A percentile compares a stretch with the other conserved stretches of the same genome.
Conservation (phyloP, 306 rosid species). For the Amphicarpaea edgeworthii region DNA sequence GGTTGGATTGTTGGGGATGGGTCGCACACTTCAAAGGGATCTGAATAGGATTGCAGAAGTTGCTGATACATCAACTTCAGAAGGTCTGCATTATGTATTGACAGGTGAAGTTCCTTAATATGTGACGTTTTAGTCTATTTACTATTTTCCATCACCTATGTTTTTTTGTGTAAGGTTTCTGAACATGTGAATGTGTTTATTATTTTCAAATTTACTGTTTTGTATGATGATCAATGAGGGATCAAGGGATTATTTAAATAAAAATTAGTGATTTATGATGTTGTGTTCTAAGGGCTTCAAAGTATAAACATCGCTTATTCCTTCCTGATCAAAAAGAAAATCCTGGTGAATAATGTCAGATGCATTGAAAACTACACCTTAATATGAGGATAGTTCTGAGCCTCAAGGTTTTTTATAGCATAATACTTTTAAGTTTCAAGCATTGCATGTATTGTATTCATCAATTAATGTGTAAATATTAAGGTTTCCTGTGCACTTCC, state of each 20-base stretch:
- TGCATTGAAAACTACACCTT: slow-evolving; percentile 3
- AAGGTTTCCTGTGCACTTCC: neutral
- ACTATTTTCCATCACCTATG: slow-evolving; percentile 24
- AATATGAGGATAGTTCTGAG: neutral
- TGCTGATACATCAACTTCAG: slow-evolving; percentile 88
- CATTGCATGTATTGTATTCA: neutral
- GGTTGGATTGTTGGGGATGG: slow-evolving; percentile 98
- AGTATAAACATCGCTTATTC: neutral
- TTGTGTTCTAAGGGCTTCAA: slow-evolving; percentile 8
- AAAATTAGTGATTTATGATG: slow-evolving; percentile 13
- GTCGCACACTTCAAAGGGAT: slow-evolving; percentile 83
- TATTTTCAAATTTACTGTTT: slow-evolving; percentile 26
- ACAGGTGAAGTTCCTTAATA: slow-evolving; percentile 71
- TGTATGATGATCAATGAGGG: neutral
- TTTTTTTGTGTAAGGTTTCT: neutral
- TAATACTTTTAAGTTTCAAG: neutral
- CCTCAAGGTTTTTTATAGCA: neutral
- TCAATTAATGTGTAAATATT: neutral
- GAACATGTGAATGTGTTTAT: slow-evolving; percentile 6
- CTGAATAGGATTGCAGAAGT: slow-evolving; percentile 87
- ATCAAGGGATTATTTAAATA: neutral
- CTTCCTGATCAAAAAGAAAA: slow-evolving; percentile 1
- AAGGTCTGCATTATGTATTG: slow-evolving; percentile 83
- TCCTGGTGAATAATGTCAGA: slow-evolving; percentile 20
- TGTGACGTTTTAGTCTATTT: slow-evolving; percentile 15